Evolutionary conservation across 139 green algal species (phyloP).

Genomic region (Closterium sp.): DNA sequence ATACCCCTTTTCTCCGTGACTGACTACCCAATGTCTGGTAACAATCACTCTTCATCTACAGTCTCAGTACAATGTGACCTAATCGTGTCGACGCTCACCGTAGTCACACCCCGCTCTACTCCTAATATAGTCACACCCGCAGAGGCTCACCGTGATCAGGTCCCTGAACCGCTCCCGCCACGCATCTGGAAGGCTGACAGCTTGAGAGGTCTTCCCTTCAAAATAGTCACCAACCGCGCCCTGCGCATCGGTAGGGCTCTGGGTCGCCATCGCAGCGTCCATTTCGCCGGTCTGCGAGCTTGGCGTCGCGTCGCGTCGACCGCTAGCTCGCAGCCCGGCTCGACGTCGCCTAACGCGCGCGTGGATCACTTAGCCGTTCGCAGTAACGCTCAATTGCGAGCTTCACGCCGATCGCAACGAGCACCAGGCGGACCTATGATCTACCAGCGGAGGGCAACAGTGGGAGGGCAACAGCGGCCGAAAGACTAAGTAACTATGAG

Average conservation of each 20-base stretch:
- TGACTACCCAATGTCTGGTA: no score
- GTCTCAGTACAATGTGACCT: neutral
- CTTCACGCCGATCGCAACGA: neutral
- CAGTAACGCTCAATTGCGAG: neutral
- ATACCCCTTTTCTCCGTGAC: no score
- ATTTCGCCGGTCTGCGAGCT: neutral
- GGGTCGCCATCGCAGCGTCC: neutral
- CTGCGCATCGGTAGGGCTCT: neutral
- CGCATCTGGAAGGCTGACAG: neutral
- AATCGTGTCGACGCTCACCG: neutral
- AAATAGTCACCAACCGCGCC: neutral
- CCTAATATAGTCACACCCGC: neutral
- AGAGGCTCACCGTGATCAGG: neutral
- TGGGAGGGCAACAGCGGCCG: no score
- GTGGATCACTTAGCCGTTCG: neutral
- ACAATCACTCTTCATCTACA: neutral
- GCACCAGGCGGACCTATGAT: no score
- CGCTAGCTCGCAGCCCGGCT: neutral
- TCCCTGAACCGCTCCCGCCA: neutral
- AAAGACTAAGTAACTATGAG: no score
- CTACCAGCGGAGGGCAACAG: neutral
- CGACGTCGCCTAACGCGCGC: no score
- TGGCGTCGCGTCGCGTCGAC: neutral
- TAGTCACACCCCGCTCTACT: neutral
- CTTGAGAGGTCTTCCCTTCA: neutral